These are phyloP conservation scores for Paramecium pentaurelia DNA, from an alignment of 73 alveolate species.

Conservation along the genomic window DNA sequence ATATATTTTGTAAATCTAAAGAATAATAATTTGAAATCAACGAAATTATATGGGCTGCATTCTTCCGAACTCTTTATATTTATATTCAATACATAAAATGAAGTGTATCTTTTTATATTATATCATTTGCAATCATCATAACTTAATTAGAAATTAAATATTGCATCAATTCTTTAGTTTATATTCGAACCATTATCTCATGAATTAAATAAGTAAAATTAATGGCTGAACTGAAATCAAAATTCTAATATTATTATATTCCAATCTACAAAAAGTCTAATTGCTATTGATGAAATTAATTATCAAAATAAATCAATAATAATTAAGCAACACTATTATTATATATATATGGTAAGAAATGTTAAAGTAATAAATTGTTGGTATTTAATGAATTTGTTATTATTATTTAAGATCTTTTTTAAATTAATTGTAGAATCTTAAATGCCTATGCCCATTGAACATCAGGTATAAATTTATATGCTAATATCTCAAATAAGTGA, in stretches of 20 bases:
- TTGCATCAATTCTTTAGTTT: not conserved
- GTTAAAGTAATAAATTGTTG: not conserved
- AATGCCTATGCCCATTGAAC: not conserved
- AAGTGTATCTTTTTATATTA: not conserved
- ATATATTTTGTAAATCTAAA: not conserved
- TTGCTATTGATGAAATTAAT: not conserved
- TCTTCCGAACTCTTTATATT: not conserved
- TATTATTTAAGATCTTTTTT: not conserved
- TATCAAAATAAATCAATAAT: not conserved
- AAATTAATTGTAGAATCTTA: not conserved
- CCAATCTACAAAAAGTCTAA: not conserved
- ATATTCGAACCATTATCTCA: not conserved
- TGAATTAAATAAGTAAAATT: not conserved
- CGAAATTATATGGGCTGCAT: conserved; percentile 41
- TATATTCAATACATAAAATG: not conserved
- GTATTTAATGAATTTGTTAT: not conserved
- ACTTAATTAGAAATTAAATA: not conserved
- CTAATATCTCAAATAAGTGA: not conserved
- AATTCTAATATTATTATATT: not conserved
- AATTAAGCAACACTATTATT: not conserved
- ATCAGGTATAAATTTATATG: not conserved
- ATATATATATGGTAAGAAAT: not conserved
- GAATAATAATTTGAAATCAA: conserved; percentile 18
- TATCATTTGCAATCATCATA: not conserved
- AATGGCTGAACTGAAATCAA: not conserved